Percentiles rank a stretch among this genome's conserved stretches.
Conservation (phyloP, 306 rosid species). For the Benincasa hispida region DNA sequence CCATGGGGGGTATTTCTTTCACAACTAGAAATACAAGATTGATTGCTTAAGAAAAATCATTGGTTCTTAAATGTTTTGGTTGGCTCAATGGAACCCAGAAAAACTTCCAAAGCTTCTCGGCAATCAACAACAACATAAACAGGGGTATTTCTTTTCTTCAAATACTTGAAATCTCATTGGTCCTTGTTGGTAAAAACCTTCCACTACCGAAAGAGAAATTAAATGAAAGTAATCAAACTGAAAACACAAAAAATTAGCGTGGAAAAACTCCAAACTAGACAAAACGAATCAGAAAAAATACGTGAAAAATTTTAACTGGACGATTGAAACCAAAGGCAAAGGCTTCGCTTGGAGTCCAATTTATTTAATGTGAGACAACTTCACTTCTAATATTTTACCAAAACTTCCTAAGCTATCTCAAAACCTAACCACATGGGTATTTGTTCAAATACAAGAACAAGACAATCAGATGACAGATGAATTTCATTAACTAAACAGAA, state of each 20-base stretch:
- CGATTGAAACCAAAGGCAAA: too few species aligned
- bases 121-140: background rate
- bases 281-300: too few species aligned
- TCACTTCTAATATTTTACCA: too few species aligned
- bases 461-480: background rate
- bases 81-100: slow-evolving; percentile 1
- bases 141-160: background rate
- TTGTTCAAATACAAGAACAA: background rate
- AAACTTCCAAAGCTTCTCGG: slow-evolving; percentile 25
- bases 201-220: too few species aligned
- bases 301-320: too few species aligned
- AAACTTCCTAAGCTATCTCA: slow-evolving; percentile 23
- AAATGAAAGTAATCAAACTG: too few species aligned
- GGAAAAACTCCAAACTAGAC: too few species aligned
- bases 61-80: too few species aligned
- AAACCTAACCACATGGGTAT: slow-evolving; percentile 30
- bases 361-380: too few species aligned
- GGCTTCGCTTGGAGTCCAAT: too few species aligned
- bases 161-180: background rate
- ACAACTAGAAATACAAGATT: background rate
- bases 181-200: too few species aligned
- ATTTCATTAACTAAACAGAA: background rate
- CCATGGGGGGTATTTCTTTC: slow-evolving; percentile 11
- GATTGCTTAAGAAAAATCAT: background rate
- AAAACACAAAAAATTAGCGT: too few species aligned